Percentiles rank a stretch among this genome's conserved stretches.
These are phyloP conservation scores for Waitea zeae DNA, from an alignment of 1,284 basidiomycete species.

Conservation along the genomic window DNA sequence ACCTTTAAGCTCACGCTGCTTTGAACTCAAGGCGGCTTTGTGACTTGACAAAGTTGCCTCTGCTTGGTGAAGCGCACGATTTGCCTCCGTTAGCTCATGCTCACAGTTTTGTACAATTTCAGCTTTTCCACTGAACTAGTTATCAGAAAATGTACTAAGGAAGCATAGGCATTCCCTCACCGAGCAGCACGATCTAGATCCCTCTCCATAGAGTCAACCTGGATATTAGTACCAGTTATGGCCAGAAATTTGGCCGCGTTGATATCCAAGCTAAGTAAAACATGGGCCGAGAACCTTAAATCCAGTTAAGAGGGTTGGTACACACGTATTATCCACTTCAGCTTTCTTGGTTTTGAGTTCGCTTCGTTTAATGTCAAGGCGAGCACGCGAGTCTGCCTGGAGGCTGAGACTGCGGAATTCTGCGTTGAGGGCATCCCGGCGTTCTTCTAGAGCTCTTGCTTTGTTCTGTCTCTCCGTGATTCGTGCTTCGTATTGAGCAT, in stretches of 20 bases:
- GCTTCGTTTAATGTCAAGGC: slow-evolving; percentile 57
- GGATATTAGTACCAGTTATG: slow-evolving; percentile 39
- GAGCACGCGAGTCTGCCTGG: slow-evolving; percentile 75
- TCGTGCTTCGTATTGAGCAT: slow-evolving; percentile 52
- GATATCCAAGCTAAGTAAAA: slow-evolving; percentile 32
- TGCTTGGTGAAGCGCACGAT: slow-evolving; percentile 37
- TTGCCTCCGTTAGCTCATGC: slow-evolving; percentile 25
- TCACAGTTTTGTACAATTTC: slow-evolving; percentile 41
- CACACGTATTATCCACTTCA: slow-evolving; percentile 55
- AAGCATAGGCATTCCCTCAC: too few species aligned
- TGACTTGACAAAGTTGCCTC: slow-evolving; percentile 44
- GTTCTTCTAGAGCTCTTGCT: slow-evolving; percentile 47
- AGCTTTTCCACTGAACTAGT: slow-evolving; percentile 42
- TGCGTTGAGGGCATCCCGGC: slow-evolving; percentile 49
- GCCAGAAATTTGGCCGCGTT: slow-evolving; percentile 47
- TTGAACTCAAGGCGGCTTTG: slow-evolving; percentile 41
- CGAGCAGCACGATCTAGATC: slow-evolving; percentile 41
- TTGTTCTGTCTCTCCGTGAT: slow-evolving; percentile 42
- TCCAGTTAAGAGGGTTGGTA: slow-evolving; percentile 6
- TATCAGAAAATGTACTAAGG: slow-evolving; percentile 1
- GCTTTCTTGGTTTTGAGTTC: slow-evolving; percentile 49
- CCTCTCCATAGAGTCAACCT: slow-evolving; percentile 51
- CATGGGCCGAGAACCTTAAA: slow-evolving; percentile 2
- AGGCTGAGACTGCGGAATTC: slow-evolving; percentile 64
- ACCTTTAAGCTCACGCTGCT: slow-evolving; percentile 51